phyloP scores from a whole-genome alignment of 139 green algal species.

The Protoeuglena noctilucae region DNA sequence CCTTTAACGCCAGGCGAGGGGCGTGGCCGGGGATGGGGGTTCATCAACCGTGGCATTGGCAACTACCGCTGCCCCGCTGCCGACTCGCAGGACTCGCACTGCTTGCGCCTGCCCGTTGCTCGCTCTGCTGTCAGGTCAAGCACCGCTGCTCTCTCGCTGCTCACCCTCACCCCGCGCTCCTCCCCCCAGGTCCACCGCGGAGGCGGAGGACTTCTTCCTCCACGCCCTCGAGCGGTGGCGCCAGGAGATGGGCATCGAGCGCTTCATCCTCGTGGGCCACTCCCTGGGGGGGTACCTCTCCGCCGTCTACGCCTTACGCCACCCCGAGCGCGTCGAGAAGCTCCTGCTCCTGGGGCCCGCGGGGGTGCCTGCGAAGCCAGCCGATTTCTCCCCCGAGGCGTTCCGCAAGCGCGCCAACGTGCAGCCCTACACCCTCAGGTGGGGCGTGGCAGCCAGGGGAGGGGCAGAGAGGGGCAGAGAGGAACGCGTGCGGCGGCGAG shows the following conservation, averaged over 20 bases:
- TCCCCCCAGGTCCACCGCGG: too few species aligned
- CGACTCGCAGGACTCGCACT: too few species aligned
- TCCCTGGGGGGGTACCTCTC: constrained; percentile 61
- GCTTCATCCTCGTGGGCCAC: constrained; percentile 24
- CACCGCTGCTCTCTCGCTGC: too few species aligned
- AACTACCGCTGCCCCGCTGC: too few species aligned
- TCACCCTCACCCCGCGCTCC: too few species aligned
- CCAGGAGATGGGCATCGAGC: constrained; percentile 30
- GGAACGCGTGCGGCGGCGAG: background rate
- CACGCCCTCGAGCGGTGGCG: constrained; percentile 47
- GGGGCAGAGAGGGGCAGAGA: constrained; percentile 17
- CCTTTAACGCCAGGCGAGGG: background rate
- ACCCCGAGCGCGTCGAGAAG: constrained; percentile 68
- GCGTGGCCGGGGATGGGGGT: too few species aligned
- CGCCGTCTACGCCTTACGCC: constrained; percentile 51
- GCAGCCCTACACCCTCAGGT: background rate
- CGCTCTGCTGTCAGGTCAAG: too few species aligned
- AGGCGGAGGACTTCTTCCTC: constrained; percentile 69
- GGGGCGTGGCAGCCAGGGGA: constrained; percentile 23
- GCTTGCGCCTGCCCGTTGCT: too few species aligned
- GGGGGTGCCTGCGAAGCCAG: constrained; percentile 31
- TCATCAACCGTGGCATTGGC: too few species aligned
- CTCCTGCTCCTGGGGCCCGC: constrained; percentile 73
- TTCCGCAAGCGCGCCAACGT: background rate
- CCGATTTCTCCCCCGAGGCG: background rate